A percentile compares a stretch with the other conserved stretches of the same genome.
These are phyloP conservation scores for Caryocar brasiliense DNA, from an alignment of 441 rosid genomes.

Conservation along the genomic window DNA sequence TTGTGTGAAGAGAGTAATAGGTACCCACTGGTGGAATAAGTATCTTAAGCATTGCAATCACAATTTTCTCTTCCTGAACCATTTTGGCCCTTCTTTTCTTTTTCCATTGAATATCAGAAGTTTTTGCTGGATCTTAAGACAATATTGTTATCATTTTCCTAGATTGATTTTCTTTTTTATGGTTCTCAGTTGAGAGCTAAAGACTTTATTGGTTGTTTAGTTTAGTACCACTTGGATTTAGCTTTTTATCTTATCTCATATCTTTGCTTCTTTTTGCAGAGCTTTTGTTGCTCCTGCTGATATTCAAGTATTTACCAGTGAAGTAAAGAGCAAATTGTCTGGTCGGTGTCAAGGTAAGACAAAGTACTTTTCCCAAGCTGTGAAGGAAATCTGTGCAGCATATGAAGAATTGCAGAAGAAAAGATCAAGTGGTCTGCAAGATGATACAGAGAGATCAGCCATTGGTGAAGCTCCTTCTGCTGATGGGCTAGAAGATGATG, in stretches of 20 bases:
- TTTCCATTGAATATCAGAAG: too few relatives aligned
- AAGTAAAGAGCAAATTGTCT: conserved; percentile 62
- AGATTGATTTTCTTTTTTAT: too few relatives aligned
- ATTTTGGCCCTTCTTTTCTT: too few relatives aligned
- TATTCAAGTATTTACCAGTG: conserved; percentile 76
- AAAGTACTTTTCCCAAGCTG: conserved; percentile 74
- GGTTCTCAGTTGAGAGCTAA: too few relatives aligned
- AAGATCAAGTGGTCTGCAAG: conserved; percentile 34
- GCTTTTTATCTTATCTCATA: conserved; percentile 6
- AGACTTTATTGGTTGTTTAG: too few relatives aligned
- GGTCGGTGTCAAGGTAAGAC: conserved; percentile 68
- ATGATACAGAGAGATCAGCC: conserved; percentile 30
- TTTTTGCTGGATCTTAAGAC: too few relatives aligned
- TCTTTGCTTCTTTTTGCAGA: conserved; percentile 37
- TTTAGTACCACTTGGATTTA: neutral
- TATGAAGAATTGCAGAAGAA: conserved; percentile 56
- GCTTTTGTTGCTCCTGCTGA: conserved; percentile 85
- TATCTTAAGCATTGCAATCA: too few relatives aligned
- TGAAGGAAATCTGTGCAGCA: conserved; percentile 65
- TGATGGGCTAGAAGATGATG: conserved; percentile 41
- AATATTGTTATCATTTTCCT: too few relatives aligned
- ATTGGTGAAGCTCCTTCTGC: conserved; percentile 32
- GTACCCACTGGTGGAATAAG: too few relatives aligned
- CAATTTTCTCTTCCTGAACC: too few relatives aligned
- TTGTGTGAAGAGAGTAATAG: too few relatives aligned